Base-by-base conservation (phyloP, 306 rosid species). In the Medicago lupulina region DNA sequence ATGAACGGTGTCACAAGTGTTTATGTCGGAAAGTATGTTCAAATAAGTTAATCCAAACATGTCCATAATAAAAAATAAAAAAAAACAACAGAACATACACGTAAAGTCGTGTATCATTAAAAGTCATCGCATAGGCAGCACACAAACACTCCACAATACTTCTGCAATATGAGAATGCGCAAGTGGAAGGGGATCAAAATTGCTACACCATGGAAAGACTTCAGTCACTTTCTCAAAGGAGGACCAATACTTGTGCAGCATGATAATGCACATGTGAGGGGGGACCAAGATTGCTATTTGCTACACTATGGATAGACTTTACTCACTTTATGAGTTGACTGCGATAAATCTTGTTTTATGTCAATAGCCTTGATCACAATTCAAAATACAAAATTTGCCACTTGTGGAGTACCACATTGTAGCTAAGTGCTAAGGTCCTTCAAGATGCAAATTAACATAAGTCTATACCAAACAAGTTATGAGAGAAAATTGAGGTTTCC, bases 331-430 rank as follows among this genome's bases (percentile, higher is more conserved):
- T 61, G 64, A 58, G 64, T 15, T 50, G 4, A 7, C 57, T n/a
- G 2, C 7, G 34, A 55, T 21, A 55, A 55, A 55, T 9, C 14
- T 2, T 0, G 10, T 55, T 54, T 55, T 6, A 55, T 55, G 31
- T 18, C 62, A 4, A 55, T 55, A 55, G 34, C 11, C 61, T 21
- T 19, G 4, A 19, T 21, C 34, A 19, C 28, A 15, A 61, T 15
- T 43, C 67, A 61, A 61, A 31, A 14, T 61, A 55, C 67, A 61
- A 61, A 6, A 61, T 15, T 61, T 28, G 41, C 67, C 43, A 61
- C 43, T 31, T 31, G 18, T 61, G 67, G 67, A 15, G 19, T 31
- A 31, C 66, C 41, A 28, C 41, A 28, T 14, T 34, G 18, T 28
- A 28, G 66, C 38, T 7, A 60, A 60, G 40, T 2, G 18, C 9